Conservation (phyloP, 1,139 yeast species). For the Lodderomyces jiufengensis region DNA sequence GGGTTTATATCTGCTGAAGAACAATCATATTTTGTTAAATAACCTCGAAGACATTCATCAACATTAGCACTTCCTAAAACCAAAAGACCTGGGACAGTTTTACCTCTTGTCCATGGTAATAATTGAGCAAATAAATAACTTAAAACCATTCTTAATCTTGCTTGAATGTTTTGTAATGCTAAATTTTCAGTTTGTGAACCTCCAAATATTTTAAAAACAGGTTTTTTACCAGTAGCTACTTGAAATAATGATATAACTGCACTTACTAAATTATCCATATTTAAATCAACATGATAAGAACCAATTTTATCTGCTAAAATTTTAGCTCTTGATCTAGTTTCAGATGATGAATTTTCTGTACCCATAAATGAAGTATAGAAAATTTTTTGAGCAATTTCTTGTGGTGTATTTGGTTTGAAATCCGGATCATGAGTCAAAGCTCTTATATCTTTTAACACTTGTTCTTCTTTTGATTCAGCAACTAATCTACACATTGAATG, state of each 20-base stretch:
- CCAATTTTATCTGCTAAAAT: conserved; percentile 74
- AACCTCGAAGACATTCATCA: conserved; percentile 95
- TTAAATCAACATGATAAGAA: conserved; percentile 84
- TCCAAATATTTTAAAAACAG: conserved; percentile 87
- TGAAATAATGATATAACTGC: conserved; percentile 77
- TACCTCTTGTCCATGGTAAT: conserved; percentile 83
- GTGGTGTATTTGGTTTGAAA: conserved; percentile 71
- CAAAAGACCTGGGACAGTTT: conserved; percentile 69
- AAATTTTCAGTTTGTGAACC: conserved; percentile 88
- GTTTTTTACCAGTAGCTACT: conserved; percentile 84
- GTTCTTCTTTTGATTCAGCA: conserved; percentile 54
- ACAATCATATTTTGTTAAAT: conserved; percentile 93
- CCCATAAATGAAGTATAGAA: conserved; percentile 97
- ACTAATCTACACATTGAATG: conserved; percentile 92
- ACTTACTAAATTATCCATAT: conserved; percentile 80
- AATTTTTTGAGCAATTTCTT: conserved; percentile 67
- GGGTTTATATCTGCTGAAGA: conserved; percentile 97
- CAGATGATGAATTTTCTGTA: conserved; percentile 83
- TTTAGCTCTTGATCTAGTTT: conserved; percentile 83
- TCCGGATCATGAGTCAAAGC: conserved; percentile 51
- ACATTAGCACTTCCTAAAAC: conserved; percentile 96
- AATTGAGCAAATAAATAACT: conserved; percentile 91
- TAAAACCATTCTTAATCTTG: conserved; percentile 90
- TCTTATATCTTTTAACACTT: conserved; percentile 73
- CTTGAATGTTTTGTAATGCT: conserved; percentile 94